Base-by-base conservation (phyloP, 73 alveolate species). In the Paramecium pentaurelia region DNA sequence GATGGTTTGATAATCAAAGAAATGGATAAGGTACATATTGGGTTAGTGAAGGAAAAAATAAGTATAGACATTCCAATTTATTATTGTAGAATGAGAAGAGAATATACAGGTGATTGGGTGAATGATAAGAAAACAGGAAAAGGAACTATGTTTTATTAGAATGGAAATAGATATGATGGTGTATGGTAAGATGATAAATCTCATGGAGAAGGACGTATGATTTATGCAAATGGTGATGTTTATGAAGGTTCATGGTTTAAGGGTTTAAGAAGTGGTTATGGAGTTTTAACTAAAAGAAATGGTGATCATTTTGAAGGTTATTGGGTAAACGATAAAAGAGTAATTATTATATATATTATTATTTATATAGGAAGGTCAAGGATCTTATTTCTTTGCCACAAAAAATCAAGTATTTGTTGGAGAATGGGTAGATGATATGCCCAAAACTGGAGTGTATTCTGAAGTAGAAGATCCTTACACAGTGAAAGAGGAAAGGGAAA, bases 141-240 rank as follows among this genome's bases (percentile, higher is more conserved):
- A 93, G 99, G 99, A 38, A 96, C 98, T 16, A 96, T 94, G 96
- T 96, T 97, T 88, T 98, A 95, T 84, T 93, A 95, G 60, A 96
- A 98, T 92, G 99, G 99, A 22, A 98, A 98, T 92, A 94, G 99
- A 70, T 98, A 98, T 94, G 99, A 98, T 97, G 99, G 99, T 18
- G 97, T 94, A 92, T 98, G 99, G 99, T 95, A 93, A 44, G 90
- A 94, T 60, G 97, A 97, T 28, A 85, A 93, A 94, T 96, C 97
- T 37, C 97, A 97, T 77, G 99, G 99, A 34, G 98, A 97, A 89
- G 99, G 99, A 0, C 92, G 99, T 44, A 96, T 97, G 97, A 93
- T 97, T 42, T 97, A 97, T 92, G 97, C 96, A 44, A 97, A 98
- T 93, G 99, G 98, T 42, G 99, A 98, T 92, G 97, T 97, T 60